Conservation (phyloP, 345 rosid species). For the Eucalyptus erythrocorys region DNA sequence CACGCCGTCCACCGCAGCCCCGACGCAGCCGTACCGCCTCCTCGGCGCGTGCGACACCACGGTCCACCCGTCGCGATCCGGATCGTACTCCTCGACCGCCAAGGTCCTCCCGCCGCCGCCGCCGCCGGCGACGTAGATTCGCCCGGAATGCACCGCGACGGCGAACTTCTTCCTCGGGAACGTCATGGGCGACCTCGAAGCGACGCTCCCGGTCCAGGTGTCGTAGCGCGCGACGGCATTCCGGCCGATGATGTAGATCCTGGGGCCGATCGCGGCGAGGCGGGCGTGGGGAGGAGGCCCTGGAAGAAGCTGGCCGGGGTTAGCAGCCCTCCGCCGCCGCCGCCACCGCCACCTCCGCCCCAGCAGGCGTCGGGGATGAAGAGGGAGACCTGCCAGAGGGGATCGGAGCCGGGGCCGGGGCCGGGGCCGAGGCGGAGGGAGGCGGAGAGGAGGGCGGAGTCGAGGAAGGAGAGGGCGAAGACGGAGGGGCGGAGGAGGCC, state of each 20-base stretch:
- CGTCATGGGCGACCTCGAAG: conserved; percentile 36
- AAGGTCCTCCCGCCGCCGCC: conserved; percentile 12
- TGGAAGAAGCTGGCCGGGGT: conserved; percentile 7
- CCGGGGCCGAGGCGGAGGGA: conserved; percentile 14
- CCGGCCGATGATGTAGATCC: conserved; percentile 43
- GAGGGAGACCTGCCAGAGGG: conserved; percentile 21
- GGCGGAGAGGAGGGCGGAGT: conserved; percentile 34
- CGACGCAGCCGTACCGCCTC: conserved; percentile 74
- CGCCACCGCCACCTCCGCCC: neutral
- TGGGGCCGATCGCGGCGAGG: conserved; percentile 52
- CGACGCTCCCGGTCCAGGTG: conserved; percentile 39
- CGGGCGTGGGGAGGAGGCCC: conserved; percentile 30
- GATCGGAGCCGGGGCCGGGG: neutral
- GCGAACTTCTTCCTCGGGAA: conserved; percentile 70
- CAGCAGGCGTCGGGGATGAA: conserved; percentile 1
- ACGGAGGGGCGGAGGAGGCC: conserved; percentile 40
- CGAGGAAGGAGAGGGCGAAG: conserved; percentile 44
- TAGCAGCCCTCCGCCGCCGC: neutral
- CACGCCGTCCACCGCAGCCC: conserved; percentile 66
- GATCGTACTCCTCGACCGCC: conserved; percentile 82
- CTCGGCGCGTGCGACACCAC: conserved; percentile 47
- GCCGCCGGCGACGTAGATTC: conserved; percentile 73
- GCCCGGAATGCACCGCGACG: conserved; percentile 38
- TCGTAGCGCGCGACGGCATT: conserved; percentile 45
- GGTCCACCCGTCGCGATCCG: conserved; percentile 48